Base-by-base conservation (phyloP, 208 protist genomes). In the Trypanosoma congolense region DNA sequence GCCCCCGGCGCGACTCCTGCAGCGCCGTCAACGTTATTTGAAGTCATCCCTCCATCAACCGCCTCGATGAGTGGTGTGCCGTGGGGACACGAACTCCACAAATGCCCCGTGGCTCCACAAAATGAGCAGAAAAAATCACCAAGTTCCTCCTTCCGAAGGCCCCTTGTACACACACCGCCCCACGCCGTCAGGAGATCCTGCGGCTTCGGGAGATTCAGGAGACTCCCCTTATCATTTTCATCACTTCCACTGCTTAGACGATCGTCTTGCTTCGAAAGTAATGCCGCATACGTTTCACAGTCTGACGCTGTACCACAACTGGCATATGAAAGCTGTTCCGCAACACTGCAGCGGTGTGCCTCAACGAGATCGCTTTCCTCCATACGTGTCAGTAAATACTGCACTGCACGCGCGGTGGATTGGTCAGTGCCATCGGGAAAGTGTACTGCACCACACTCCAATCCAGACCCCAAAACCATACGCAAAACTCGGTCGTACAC, bases 401-500 rank as follows among this genome's bases (percentile, higher is more conserved):
- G 82, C 64, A 90, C 56, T 2, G 67, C 73, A 16, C 63, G 56
- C 14, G 65, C 41, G 40, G 78, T 92, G 10, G 47, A 10, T 24
- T 52, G 9, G 26, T 61, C 19, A 2, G 55, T 26, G 2, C 76
- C 70, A 50, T 92, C 75, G 0, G 84, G 84, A 44, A 83, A 84
- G 49, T 69, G 47, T 18, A 86, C 0, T 2, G 62, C 56, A 3
- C 58, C 50, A 49, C 79, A 83, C 71, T 92, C 84, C 4, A 92
- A 53, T 8, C 80, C 80, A 25, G 60, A 54, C 38, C 84, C 84
- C 2, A 92, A 56, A 8, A 65, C 22, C 14, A 87, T 45, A 10
- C 50, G 50, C 25, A 75, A 16, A 9, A 86, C 55, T 21, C 53
- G 43, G 33, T 2, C 19, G 26, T 61, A 61, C 14, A 28, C 30